Conservation (phyloP, 352 stramenopile species). For the Globisporangium paroecandrum region DNA sequence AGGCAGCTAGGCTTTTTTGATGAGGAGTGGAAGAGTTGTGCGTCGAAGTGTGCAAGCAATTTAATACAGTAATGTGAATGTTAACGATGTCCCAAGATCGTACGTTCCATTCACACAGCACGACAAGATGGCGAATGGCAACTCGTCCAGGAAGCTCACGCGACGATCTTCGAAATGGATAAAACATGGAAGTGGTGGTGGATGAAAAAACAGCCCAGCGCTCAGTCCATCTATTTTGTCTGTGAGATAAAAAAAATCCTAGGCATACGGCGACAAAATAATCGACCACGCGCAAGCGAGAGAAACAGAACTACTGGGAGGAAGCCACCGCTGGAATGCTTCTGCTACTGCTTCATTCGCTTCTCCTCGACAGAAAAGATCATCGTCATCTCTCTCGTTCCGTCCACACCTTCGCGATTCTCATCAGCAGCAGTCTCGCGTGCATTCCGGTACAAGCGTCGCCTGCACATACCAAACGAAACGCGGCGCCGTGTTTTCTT, state of each 20-base stretch:
- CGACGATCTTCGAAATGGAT: background rate
- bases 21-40: background rate
- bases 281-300: background rate
- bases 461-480: background rate
- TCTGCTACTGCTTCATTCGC: background rate
- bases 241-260: background rate
- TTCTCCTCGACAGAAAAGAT: background rate
- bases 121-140: background rate
- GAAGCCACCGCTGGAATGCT: background rate
- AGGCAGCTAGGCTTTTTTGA: background rate
- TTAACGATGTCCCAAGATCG: background rate
- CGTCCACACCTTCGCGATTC: background rate
- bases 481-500: background rate
- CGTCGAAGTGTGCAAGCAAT: background rate
- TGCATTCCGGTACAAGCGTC: background rate
- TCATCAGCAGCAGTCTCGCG: background rate
- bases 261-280: background rate
- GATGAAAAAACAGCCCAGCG: background rate
- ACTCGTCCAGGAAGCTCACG: background rate
- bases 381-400: background rate
- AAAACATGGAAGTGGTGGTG: background rate
- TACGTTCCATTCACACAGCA: background rate
- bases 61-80: background rate
- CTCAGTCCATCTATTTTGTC: background rate
- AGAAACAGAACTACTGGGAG: background rate